Conservation (phyloP, 139 green algal genomes). For the Micromonas commoda region DNA sequence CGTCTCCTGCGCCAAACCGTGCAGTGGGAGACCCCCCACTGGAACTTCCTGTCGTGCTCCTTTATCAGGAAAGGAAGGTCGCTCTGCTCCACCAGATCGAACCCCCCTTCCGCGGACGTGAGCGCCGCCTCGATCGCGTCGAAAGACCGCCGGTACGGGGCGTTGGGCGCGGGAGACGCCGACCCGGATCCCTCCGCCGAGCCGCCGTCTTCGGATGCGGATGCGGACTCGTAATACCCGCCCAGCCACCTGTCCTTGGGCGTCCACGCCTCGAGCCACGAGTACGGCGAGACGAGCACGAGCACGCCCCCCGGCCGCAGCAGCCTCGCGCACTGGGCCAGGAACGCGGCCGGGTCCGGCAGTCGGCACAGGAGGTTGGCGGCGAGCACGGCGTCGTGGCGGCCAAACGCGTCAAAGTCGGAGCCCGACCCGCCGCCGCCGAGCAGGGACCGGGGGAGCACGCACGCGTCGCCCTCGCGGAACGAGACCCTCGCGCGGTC, state of each 20-base stretch:
- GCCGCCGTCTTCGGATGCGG: too few relatives aligned
- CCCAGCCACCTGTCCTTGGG: constrained; percentile 21
- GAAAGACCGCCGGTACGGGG: neutral
- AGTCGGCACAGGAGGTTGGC: constrained; percentile 67
- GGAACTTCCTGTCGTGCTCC: constrained; percentile 54
- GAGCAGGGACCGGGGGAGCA: constrained; percentile 29
- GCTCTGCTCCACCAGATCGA: constrained; percentile 27
- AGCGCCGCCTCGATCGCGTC: neutral
- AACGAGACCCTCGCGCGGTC: neutral
- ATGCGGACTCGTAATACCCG: too few relatives aligned
- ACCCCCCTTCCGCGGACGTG: neutral
- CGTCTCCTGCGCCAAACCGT: neutral
- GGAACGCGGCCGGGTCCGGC: constrained; percentile 50
- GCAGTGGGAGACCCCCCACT: constrained; percentile 36
- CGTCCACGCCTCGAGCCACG: constrained; percentile 56
- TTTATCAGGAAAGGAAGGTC: constrained; percentile 57
- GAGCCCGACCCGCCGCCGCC: constrained; percentile 52
- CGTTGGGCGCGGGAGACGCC: neutral
- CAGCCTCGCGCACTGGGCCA: constrained; percentile 41
- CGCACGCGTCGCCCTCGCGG: neutral
- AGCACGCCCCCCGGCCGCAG: constrained; percentile 47
- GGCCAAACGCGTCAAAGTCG: constrained; percentile 28
- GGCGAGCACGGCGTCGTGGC: constrained; percentile 61
- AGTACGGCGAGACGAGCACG: constrained; percentile 60
- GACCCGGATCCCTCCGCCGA: neutral